Evolutionary conservation across 805 yeast species (phyloP), one percentile per base, ranked within the genome.

Genomic region (Yarrowia bubula): DNA sequence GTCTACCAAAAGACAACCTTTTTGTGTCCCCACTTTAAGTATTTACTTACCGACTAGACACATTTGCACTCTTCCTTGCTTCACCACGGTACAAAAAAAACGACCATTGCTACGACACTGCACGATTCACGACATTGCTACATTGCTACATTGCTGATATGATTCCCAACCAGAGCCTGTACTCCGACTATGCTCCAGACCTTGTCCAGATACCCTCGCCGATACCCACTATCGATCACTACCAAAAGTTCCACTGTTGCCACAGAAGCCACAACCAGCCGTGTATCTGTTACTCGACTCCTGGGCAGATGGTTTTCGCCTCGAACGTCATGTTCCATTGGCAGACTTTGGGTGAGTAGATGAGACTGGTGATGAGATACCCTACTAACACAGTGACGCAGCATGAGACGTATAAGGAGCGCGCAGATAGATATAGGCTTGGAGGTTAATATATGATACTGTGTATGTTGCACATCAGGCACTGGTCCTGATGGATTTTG

Each of bases 171-270:
- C 42, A 13, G 8, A 51, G 41, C 10, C 22, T 51, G 5, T 38
- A 14, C 14, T 39, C 58, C 18, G 58, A 37, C 42, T 42, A 18
- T 28, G 47, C 47, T 13, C 47, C 47, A 9, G 28, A 42, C 47
- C 38, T 55, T 47, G 38, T 55, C 5, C 61, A 32, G 47, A 55
- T 55, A 39, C 61, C 61, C 47, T 22, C 2, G n/a, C 61, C 61
- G 61, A 55, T 55, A 31, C 61, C 61, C 13, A 55, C 61, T 11
- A 41, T 55, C 8, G 61, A 55, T 38, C 61, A 55, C 61, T 55
- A 55, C 47, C 37, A 7, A 8, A 55, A 55, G 47, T 41, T 31
- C 38, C 41, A 38, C 4, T 11, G 46, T 17, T 55, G 61, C 38
- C 42, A 55, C 47, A 7, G 47, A 13, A 55, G 61, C 38, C 61